A percentile compares a stretch with the other conserved stretches of the same genome.
Evolutionary conservation across 108 stramenopile species (phyloP).

Genomic region (Discostella pseudostelligera): DNA sequence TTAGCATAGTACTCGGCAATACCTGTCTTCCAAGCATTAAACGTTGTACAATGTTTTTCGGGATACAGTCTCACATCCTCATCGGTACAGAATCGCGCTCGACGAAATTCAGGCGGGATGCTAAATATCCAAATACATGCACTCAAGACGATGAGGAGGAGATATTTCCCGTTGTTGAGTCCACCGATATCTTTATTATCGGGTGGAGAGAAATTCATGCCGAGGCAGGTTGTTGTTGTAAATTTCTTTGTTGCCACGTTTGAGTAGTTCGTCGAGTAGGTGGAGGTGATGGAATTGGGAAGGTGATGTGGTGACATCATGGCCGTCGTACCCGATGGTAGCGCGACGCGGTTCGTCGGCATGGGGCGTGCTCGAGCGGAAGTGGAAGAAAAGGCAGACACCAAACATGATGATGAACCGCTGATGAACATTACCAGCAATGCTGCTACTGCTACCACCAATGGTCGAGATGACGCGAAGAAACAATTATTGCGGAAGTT

Average conservation of each 20-base stretch:
- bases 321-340: not conserved
- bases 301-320: not conserved
- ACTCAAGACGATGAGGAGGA: constrained; percentile 28
- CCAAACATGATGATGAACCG: not conserved
- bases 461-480: not conserved
- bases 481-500: not conserved
- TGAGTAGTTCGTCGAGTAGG: not conserved
- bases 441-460: not conserved
- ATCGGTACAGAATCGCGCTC: constrained; percentile 47
- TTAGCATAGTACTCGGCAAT: constrained; percentile 50
- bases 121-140: constrained; percentile 48
- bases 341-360: no score
- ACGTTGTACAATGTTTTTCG: constrained; percentile 52
- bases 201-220: constrained; percentile 18
- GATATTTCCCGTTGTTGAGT: constrained; percentile 14
- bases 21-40: constrained; percentile 38
- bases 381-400: not conserved
- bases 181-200: constrained; percentile 25
- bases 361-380: not conserved
- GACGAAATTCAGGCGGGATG: constrained; percentile 54
- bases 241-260: not conserved
- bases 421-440: not conserved
- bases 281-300: not conserved
- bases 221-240: constrained; percentile 21
- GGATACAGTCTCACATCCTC: constrained; percentile 39